Percentiles rank a stretch among this genome's conserved stretches.
phyloP scores from a whole-genome alignment of 2,329 filamentous ascomycete species.

The Sarocladium brachiariae region DNA sequence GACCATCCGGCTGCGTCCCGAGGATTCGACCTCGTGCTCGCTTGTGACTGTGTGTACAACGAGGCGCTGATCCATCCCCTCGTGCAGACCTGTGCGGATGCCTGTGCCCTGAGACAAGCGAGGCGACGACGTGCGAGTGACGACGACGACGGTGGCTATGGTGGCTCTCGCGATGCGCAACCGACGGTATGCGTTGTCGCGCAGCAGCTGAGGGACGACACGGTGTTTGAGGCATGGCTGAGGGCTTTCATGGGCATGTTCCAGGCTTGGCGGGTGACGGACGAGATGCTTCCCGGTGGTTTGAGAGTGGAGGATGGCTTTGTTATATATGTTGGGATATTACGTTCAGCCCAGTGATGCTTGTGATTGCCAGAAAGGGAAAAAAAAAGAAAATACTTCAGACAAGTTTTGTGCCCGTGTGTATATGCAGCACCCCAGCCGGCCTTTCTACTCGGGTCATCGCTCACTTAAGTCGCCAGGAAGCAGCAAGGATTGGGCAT shows the following conservation, averaged over 20 bases:
- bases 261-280: constrained; percentile 67
- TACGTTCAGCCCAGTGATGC: constrained; percentile 32
- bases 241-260: constrained; percentile 60
- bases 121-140: constrained; percentile 11
- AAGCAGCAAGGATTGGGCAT: too few species aligned
- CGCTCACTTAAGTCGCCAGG: too few species aligned
- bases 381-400: too few species aligned
- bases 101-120: constrained; percentile 51
- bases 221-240: constrained; percentile 81
- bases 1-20: constrained; percentile 24
- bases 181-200: constrained; percentile 74
- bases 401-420: too few species aligned
- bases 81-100: constrained; percentile 72
- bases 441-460: too few species aligned
- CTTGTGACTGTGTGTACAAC: constrained; percentile 95
- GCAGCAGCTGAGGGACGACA: constrained; percentile 79
- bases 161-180: too few species aligned
- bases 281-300: constrained; percentile 50
- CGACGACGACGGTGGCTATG: constrained; percentile 11
- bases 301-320: constrained; percentile 65
- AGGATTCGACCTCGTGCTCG: constrained; percentile 64
- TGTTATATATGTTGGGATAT: constrained; percentile 70
- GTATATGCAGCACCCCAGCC: too few species aligned
- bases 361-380: too few species aligned
- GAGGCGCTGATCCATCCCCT: constrained; percentile 76